phyloP scores from a whole-genome alignment of 2,329 filamentous ascomycete species.

The Stagonosporopsis chrysanthemi region DNA sequence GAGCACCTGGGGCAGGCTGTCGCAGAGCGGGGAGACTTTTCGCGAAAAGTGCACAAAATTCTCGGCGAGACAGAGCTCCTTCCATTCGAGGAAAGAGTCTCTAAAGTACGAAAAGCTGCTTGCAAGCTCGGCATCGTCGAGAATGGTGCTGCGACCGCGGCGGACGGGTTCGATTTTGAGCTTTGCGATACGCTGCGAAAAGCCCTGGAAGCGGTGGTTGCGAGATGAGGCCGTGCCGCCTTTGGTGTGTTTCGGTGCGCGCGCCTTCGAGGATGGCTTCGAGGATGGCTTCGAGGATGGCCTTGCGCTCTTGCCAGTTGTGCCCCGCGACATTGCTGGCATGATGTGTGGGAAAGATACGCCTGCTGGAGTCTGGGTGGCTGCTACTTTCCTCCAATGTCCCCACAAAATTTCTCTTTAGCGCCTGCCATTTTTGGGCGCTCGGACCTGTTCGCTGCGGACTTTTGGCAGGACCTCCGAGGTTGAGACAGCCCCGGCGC shows the following conservation, averaged over 20 bases:
- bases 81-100: conserved; percentile 84
- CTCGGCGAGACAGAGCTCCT: conserved; percentile 87
- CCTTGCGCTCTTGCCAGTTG: conserved; percentile 27
- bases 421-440: conserved; percentile 22
- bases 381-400: conserved; percentile 19
- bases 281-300: conserved; percentile 22
- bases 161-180: conserved; percentile 94
- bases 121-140: conserved; percentile 79
- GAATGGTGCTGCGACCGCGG: conserved; percentile 82
- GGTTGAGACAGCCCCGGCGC: background rate
- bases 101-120: conserved; percentile 86
- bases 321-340: conserved; percentile 54
- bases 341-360: conserved; percentile 39
- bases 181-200: conserved; percentile 87
- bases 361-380: conserved; percentile 14
- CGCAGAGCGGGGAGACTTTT: conserved; percentile 78
- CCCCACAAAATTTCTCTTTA: conserved; percentile 43
- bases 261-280: conserved; percentile 24
- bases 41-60: conserved; percentile 79
- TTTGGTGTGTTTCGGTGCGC: conserved; percentile 70
- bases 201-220: conserved; percentile 89
- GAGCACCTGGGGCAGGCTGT: conserved; percentile 89
- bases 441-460: conserved; percentile 3
- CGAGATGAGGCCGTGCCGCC: conserved; percentile 77
- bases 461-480: conserved; percentile 15